Percentiles rank a stretch among this genome's conserved stretches.
These are phyloP conservation scores for Ensete ventricosum DNA, from an alignment of 176 grass and related monocot species.

Conservation along the genomic window DNA sequence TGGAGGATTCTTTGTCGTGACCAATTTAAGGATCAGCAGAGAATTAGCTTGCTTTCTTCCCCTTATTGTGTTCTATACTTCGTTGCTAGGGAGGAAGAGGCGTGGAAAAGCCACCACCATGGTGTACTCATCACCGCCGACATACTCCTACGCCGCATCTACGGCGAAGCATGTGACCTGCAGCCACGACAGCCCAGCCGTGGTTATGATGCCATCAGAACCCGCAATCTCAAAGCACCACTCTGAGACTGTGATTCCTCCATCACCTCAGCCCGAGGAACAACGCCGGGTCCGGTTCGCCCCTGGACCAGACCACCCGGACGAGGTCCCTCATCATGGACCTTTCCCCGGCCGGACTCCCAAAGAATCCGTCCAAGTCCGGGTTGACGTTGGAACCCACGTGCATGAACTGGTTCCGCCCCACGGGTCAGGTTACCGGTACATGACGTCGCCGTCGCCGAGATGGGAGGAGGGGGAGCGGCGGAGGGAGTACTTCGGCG, in stretches of 20 bases:
- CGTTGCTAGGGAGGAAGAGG: constrained; percentile 37
- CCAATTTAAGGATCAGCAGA: not conserved
- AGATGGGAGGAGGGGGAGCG: constrained; percentile 57
- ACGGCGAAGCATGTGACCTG: constrained; percentile 54
- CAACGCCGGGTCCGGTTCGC: constrained; percentile 33
- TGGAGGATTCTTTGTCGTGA: no score
- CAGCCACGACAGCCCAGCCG: constrained; percentile 31
- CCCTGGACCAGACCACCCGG: constrained; percentile 9
- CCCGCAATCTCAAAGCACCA: not conserved
- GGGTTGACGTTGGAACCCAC: not conserved
- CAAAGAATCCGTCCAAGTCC: constrained; percentile 1
- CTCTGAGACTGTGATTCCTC: constrained; percentile 1
- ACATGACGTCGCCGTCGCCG: constrained; percentile 71
- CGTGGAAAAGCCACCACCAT: constrained; percentile 25
- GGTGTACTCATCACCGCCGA: constrained; percentile 32
- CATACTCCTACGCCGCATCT: constrained; percentile 22
- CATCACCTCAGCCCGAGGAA: constrained; percentile 20
- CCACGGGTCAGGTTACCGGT: constrained; percentile 26
- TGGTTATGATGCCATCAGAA: constrained; percentile 35
- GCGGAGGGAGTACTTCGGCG: constrained; percentile 72
- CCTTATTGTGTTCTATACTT: not conserved
- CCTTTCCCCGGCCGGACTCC: not conserved
- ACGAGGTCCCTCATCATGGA: not conserved
- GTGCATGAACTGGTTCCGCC: constrained; percentile 12
- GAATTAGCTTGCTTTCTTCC: not conserved